Evolutionary conservation across 1,284 basidiomycete species (phyloP).

Genomic region (Peniophora sp.): DNA sequence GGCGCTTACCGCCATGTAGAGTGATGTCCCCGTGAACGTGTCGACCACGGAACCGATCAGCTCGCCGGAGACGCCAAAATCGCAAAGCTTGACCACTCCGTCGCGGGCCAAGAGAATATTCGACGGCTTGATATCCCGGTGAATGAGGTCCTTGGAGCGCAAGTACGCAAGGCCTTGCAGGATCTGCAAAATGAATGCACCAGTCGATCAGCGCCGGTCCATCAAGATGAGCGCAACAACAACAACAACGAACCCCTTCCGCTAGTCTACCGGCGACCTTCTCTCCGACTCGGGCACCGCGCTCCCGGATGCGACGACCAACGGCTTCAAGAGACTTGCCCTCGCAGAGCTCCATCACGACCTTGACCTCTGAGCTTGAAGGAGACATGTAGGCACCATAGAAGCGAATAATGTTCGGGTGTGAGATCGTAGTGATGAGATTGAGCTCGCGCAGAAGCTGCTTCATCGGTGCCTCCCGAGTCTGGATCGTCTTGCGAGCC

Average conservation of each 20-base stretch:
- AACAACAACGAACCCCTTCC: constrained; percentile 59
- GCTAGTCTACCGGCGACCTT: constrained; percentile 88
- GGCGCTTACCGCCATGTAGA: constrained; percentile 86
- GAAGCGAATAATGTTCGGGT: constrained; percentile 87
- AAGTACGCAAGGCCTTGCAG: constrained; percentile 90
- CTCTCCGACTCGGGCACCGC: constrained; percentile 80
- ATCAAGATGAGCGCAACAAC: neutral
- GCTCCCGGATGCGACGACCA: constrained; percentile 76
- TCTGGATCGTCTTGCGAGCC: constrained; percentile 96
- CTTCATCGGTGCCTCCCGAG: constrained; percentile 86
- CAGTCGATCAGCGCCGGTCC: neutral
- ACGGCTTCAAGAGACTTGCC: constrained; percentile 84
- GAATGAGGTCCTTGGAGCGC: constrained; percentile 86
- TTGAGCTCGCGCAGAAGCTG: constrained; percentile 91
- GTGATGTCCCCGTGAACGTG: constrained; percentile 94
- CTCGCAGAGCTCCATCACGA: constrained; percentile 93
- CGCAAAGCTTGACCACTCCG: constrained; percentile 87
- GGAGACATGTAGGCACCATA: constrained; percentile 94
- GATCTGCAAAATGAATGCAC: constrained; percentile 39
- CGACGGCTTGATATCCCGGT: constrained; percentile 96
- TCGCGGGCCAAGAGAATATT: constrained; percentile 86
- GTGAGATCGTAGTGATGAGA: constrained; percentile 76
- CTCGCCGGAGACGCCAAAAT: constrained; percentile 97
- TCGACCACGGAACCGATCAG: constrained; percentile 86
- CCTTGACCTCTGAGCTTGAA: constrained; percentile 87